Conservation (phyloP, 2,329 filamentous ascomycete genomes). For the Teratosphaeria zuluensis region DNA sequence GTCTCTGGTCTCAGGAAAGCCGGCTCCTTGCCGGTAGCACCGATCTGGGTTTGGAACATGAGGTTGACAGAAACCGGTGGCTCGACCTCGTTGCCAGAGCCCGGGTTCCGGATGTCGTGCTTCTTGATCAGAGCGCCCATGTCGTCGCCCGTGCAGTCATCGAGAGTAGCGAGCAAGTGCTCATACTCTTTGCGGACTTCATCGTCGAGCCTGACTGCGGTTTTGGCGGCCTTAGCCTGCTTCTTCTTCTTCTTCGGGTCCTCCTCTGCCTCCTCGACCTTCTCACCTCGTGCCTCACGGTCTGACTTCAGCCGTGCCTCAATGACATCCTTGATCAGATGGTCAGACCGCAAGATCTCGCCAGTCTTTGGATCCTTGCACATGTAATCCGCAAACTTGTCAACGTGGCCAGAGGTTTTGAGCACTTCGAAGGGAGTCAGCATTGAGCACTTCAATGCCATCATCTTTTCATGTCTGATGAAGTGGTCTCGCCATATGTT, state of each 20-base stretch:
- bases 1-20: slow-evolving; percentile 90
- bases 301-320: slow-evolving; percentile 80
- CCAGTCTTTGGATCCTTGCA: slow-evolving; percentile 83
- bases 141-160: slow-evolving; percentile 84
- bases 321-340: slow-evolving; percentile 90
- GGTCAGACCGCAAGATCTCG: slow-evolving; percentile 91
- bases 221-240: slow-evolving; percentile 48
- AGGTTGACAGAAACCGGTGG: slow-evolving; percentile 91
- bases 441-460: slow-evolving; percentile 89
- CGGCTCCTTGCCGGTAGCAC: slow-evolving; percentile 76
- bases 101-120: slow-evolving; percentile 82
- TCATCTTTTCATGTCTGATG: slow-evolving; percentile 86
- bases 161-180: slow-evolving; percentile 81
- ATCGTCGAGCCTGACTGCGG: slow-evolving; percentile 74
- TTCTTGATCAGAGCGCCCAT: slow-evolving; percentile 83
- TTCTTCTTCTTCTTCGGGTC: slow-evolving; percentile 78
- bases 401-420: slow-evolving; percentile 88
- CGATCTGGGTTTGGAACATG: slow-evolving; percentile 96
- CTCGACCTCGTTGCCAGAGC: slow-evolving; percentile 63
- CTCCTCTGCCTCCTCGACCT: slow-evolving; percentile 65
- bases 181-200: slow-evolving; percentile 81
- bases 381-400: slow-evolving; percentile 99
- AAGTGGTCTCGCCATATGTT: slow-evolving; percentile 91
- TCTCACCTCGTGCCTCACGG: slow-evolving; percentile 82
- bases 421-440: slow-evolving; percentile 87